Percentiles rank a stretch among this genome's conserved stretches.
Evolutionary conservation across 495 filamentous ascomycete genomes (phyloP).

Genomic region (Viridothelium virens): DNA sequence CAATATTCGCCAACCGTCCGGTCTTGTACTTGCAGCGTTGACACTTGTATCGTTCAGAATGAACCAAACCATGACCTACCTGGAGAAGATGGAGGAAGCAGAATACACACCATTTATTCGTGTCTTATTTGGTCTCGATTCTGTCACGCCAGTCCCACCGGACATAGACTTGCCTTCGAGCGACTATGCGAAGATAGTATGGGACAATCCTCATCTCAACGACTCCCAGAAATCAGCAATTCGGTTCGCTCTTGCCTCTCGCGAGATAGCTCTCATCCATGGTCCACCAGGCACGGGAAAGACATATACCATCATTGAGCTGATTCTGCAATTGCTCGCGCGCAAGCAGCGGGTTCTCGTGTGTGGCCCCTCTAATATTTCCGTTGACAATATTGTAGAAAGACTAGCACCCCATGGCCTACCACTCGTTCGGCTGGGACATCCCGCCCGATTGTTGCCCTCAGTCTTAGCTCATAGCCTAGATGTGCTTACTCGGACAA

Average conservation of each 20-base stretch:
- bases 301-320: conserved; percentile 91
- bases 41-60: conserved; percentile 48
- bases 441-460: conserved; percentile 85
- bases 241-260: conserved; percentile 71
- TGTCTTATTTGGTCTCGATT: conserved; percentile 71
- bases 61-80: conserved; percentile 76
- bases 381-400: conserved; percentile 98
- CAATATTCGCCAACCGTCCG: too few species aligned
- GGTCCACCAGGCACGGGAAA: conserved; percentile 96
- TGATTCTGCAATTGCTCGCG: conserved; percentile 77
- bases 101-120: conserved; percentile 69
- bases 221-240: conserved; percentile 88
- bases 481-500: conserved; percentile 86
- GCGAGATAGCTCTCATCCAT: conserved; percentile 87
- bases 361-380: conserved; percentile 92
- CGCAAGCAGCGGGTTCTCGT: conserved; percentile 70
- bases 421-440: conserved; percentile 81
- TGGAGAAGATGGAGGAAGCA: conserved; percentile 61
- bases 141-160: conserved; percentile 46
- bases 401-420: conserved; percentile 73
- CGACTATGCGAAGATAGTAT: conserved; percentile 49
- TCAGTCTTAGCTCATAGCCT: conserved; percentile 83
- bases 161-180: conserved; percentile 34
- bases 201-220: conserved; percentile 74
- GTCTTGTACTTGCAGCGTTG: background rate